A percentile compares a stretch with the other conserved stretches of the same genome.
phyloP scores from a whole-genome alignment of 78 protist species.

The Polysphondylium violaceum region DNA sequence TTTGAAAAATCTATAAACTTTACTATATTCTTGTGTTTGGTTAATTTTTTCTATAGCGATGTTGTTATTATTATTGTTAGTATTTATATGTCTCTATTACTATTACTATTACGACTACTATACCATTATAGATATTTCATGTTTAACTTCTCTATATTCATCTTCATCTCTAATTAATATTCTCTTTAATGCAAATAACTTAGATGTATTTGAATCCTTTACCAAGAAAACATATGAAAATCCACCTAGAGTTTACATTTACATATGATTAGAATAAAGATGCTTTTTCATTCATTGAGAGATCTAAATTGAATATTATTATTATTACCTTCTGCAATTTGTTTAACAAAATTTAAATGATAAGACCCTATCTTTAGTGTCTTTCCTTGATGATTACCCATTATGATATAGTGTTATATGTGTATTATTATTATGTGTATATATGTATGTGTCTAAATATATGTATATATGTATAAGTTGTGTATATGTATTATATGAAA shows the following conservation, averaged over 20 bases:
- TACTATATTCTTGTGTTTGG: conserved; percentile 74
- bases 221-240: conserved; percentile 70
- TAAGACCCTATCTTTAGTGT: conserved; percentile 57
- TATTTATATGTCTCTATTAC: not conserved
- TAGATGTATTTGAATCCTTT: conserved; percentile 46
- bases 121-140: conserved; percentile 71
- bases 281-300: not conserved
- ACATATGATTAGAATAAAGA: not conserved
- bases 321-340: conserved; percentile 71
- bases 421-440: not conserved
- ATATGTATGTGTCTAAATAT: not conserved
- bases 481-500: no score
- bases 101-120: not conserved
- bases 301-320: not conserved
- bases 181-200: conserved; percentile 65
- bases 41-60: conserved; percentile 28
- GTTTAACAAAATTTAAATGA: conserved; percentile 54
- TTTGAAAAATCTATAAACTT: conserved; percentile 50
- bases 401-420: not conserved
- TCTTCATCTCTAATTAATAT: conserved; percentile 63
- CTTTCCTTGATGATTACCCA: conserved; percentile 65
- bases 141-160: conserved; percentile 18
- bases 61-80: not conserved
- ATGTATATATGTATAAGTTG: not conserved
- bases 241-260: conserved; percentile 21